Evolutionary conservation across 2,329 filamentous ascomycete genomes (phyloP).

Genomic region (Ophiobolus disseminans): DNA sequence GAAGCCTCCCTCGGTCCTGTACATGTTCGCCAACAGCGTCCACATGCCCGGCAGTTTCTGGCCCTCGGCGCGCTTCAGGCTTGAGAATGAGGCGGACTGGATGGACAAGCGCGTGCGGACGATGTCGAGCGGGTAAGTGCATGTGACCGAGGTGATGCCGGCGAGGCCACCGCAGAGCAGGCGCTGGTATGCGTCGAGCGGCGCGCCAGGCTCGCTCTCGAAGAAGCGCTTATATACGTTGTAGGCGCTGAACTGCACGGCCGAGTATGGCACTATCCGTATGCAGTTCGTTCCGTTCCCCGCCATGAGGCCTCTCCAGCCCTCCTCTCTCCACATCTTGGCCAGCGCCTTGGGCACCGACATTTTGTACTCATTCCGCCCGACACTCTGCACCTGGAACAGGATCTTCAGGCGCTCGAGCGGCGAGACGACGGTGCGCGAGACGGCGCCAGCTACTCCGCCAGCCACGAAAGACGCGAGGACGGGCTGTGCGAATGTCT

Average conservation of each 20-base stretch:
- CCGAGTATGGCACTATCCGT: constrained; percentile 96
- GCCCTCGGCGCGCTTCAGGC: constrained; percentile 60
- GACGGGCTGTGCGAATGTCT: constrained; percentile 76
- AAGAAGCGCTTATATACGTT: constrained; percentile 94
- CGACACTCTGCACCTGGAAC: constrained; percentile 93
- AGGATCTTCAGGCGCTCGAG: constrained; percentile 96
- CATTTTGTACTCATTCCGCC: constrained; percentile 90
- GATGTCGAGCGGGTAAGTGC: constrained; percentile 97
- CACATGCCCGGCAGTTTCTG: constrained; percentile 88
- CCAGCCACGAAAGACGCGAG: constrained; percentile 92
- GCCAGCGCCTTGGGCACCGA: constrained; percentile 85
- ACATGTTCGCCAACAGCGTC: constrained; percentile 81
- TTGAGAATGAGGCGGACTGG: constrained; percentile 93
- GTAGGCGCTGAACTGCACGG: constrained; percentile 97
- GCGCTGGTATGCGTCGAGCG: constrained; percentile 75
- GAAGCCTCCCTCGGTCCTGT: constrained; percentile 86
- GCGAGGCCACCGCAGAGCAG: constrained; percentile 90
- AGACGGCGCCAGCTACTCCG: constrained; percentile 94
- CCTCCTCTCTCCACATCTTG: constrained; percentile 98
- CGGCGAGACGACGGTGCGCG: constrained; percentile 93
- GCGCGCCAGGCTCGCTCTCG: constrained; percentile 75
- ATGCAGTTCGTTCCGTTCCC: constrained; percentile 99
- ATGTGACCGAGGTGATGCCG: constrained; percentile 92
- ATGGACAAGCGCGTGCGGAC: constrained; percentile 95
- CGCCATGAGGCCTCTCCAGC: constrained; percentile 96